A percentile compares a stretch with the other conserved stretches of the same genome.
Conservation (phyloP, 2,329 filamentous ascomycete species). For the Fusarium sarcochroum region DNA sequence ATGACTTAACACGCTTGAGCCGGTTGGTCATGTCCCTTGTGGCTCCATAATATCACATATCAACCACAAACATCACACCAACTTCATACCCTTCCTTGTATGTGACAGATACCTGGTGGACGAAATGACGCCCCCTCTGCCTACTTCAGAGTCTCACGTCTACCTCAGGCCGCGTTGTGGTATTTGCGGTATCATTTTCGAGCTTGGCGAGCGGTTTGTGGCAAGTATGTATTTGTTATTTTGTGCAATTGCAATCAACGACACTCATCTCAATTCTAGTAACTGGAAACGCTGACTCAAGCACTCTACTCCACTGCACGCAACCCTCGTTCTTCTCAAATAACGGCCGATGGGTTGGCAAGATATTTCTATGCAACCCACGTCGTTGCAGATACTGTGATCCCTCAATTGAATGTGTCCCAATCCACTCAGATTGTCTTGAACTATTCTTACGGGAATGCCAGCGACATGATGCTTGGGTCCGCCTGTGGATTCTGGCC, state of each 20-base stretch:
- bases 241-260: not conserved
- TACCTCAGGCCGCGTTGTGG: conserved; percentile 1
- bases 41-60: not conserved
- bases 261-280: not conserved
- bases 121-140: not conserved
- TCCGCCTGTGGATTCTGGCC: not conserved
- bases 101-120: too few relatives aligned
- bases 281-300: conserved; percentile 12
- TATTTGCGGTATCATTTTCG: conserved; percentile 8
- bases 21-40: not conserved
- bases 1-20: not conserved
- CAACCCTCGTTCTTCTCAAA: not conserved
- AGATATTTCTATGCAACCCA: too few relatives aligned
- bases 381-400: too few relatives aligned
- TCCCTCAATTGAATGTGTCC: not conserved
- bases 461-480: not conserved
- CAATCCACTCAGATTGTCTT: conserved; percentile 1
- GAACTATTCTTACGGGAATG: not conserved
- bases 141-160: not conserved
- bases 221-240: not conserved
- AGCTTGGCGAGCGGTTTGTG: not conserved
- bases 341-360: not conserved
- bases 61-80: not conserved
- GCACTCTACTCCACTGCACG: not conserved
- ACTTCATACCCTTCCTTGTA: too few relatives aligned